phyloP scores from a whole-genome alignment of 2,329 filamentous ascomycete species.

The Fusarium concolor region DNA sequence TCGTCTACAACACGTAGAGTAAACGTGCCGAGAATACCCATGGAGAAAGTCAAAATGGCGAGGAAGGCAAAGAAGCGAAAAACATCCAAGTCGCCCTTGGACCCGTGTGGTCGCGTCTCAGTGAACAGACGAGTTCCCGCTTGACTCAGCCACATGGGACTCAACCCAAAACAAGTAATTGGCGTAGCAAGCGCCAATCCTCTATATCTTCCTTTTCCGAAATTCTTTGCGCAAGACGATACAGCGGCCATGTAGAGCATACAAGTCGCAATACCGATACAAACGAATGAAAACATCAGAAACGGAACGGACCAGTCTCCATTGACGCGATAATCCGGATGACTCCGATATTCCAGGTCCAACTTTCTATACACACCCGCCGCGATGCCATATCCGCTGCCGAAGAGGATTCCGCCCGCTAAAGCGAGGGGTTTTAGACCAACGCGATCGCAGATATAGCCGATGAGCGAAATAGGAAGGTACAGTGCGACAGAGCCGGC shows the following conservation, averaged over 20 bases:
- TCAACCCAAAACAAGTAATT: slow-evolving; percentile 92
- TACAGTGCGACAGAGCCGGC: slow-evolving; percentile 90
- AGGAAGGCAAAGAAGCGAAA: slow-evolving; percentile 92
- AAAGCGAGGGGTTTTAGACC: slow-evolving; percentile 83
- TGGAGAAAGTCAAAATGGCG: slow-evolving; percentile 73
- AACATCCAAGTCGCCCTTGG: slow-evolving; percentile 74
- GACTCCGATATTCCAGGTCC: slow-evolving; percentile 59
- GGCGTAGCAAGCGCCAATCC: slow-evolving; percentile 90
- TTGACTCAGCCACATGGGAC: slow-evolving; percentile 96
- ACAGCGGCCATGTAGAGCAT: slow-evolving; percentile 91
- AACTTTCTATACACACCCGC: slow-evolving; percentile 76
- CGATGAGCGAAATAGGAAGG: slow-evolving; percentile 88
- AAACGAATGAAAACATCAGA: slow-evolving; percentile 88
- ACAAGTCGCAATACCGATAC: slow-evolving; percentile 85
- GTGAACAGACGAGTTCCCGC: slow-evolving; percentile 82
- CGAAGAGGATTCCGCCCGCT: slow-evolving; percentile 79
- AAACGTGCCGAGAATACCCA: slow-evolving; percentile 80
- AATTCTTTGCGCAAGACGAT: slow-evolving; percentile 98
- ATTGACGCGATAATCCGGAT: slow-evolving; percentile 55
- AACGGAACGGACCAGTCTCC: slow-evolving; percentile 76
- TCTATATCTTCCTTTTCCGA: slow-evolving; percentile 87
- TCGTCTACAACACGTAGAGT: slow-evolving; percentile 84
- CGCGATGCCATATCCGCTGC: slow-evolving; percentile 83
- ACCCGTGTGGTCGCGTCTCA: slow-evolving; percentile 73
- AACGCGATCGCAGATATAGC: slow-evolving; percentile 90